Conservation (phyloP, 1,284 basidiomycete genomes). For the Ceratobasidium sp. region DNA sequence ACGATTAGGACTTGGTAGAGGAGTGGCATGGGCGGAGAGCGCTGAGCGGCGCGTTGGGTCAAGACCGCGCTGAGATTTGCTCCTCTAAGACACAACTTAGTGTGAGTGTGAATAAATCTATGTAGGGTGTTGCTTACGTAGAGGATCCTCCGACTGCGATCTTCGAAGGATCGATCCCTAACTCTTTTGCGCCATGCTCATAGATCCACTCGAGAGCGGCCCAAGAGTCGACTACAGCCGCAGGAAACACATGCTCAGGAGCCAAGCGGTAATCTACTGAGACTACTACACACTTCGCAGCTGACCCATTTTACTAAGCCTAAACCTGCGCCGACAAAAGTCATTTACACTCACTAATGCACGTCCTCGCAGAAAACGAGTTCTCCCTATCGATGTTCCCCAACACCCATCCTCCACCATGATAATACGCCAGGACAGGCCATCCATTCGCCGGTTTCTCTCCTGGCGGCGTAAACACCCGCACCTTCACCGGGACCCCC, state of each 20-base stretch:
- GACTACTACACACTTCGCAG: slow-evolving; percentile 61
- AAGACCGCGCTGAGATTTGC: slow-evolving; percentile 79
- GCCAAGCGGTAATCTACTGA: slow-evolving; percentile 81
- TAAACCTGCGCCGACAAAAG: background rate
- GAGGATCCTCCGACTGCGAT: slow-evolving; percentile 77
- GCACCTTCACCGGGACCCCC: slow-evolving; percentile 15
- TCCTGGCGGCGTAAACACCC: slow-evolving; percentile 45
- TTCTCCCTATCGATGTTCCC: slow-evolving; percentile 46
- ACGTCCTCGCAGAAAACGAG: slow-evolving; percentile 42
- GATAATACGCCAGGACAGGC: slow-evolving; percentile 45
- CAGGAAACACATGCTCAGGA: slow-evolving; percentile 80
- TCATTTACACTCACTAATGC: slow-evolving; percentile 10
- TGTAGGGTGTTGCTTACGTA: slow-evolving; percentile 62
- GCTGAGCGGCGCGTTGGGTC: slow-evolving; percentile 70
- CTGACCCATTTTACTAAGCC: background rate
- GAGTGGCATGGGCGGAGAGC: slow-evolving; percentile 67
- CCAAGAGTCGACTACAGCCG: slow-evolving; percentile 79
- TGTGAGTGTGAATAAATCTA: background rate
- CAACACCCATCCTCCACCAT: slow-evolving; percentile 47
- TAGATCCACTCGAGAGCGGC: slow-evolving; percentile 75
- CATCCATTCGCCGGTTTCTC: slow-evolving; percentile 42
- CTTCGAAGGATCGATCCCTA: slow-evolving; percentile 61
- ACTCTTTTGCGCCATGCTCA: slow-evolving; percentile 59
- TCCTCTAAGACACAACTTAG: slow-evolving; percentile 56
- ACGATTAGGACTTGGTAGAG: slow-evolving; percentile 76